Evolutionary conservation across 805 yeast species (phyloP).

Genomic region (Cyberlindnera americana): DNA sequence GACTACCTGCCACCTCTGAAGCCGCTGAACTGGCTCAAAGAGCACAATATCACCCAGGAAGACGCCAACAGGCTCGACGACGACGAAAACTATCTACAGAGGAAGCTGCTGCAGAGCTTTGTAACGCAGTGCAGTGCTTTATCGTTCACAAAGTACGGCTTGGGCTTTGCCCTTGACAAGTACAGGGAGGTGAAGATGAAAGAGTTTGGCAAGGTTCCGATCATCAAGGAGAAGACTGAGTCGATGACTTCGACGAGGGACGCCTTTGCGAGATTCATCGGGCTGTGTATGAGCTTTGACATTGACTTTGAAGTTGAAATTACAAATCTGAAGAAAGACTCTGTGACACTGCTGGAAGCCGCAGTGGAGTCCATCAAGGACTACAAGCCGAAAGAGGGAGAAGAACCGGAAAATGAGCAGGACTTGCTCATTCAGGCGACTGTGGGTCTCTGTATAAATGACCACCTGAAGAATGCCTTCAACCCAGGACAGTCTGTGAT

Average conservation of each 20-base stretch:
- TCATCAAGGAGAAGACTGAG: slow-evolving; percentile 11
- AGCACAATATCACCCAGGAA: slow-evolving; percentile 28
- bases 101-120: slow-evolving; percentile 60
- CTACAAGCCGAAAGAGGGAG: background rate
- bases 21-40: slow-evolving; percentile 37
- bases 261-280: slow-evolving; percentile 38
- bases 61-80: slow-evolving; percentile 40
- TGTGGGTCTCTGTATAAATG: slow-evolving; percentile 36
- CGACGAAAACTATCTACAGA: slow-evolving; percentile 61
- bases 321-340: slow-evolving; percentile 30
- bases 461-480: slow-evolving; percentile 28
- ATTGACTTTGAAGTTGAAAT: slow-evolving; percentile 48
- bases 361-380: slow-evolving; percentile 29
- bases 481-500: slow-evolving; percentile 29
- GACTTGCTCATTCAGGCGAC: slow-evolving; percentile 22
- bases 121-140: slow-evolving; percentile 49
- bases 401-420: slow-evolving; percentile 31
- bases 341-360: slow-evolving; percentile 41
- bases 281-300: slow-evolving; percentile 64
- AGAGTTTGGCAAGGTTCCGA: slow-evolving; percentile 12
- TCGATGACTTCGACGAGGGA: slow-evolving; percentile 31
- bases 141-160: slow-evolving; percentile 22
- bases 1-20: slow-evolving; percentile 49
- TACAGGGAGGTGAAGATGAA: slow-evolving; percentile 20
- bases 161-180: slow-evolving; percentile 2